Evolutionary conservation across 225 moss, liverwort and hornwort genomes (phyloP).

Genomic region (Ulota crispa): DNA sequence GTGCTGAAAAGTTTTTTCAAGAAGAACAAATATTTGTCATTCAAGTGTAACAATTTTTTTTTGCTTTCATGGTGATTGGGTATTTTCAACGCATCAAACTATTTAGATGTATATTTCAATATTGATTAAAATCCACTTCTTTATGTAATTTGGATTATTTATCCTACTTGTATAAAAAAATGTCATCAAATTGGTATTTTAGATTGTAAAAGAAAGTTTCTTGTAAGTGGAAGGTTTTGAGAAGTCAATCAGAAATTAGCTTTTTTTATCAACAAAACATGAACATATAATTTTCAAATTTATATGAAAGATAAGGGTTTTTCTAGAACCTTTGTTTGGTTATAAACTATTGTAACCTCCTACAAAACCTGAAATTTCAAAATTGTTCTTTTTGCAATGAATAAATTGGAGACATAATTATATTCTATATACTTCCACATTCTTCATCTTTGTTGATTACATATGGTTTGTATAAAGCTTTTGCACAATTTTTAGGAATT

Average conservation of each 20-base stretch:
- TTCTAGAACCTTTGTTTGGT: background rate
- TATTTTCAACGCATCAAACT: background rate
- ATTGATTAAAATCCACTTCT: background rate
- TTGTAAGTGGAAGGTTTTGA: accelerated
- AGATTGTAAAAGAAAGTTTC: background rate
- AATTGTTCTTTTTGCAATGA: background rate
- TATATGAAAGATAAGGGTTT: accelerated
- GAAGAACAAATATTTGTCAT: too few relatives aligned
- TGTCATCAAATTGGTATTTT: background rate
- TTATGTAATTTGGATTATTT: background rate
- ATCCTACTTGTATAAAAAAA: too few relatives aligned
- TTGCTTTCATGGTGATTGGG: accelerated
- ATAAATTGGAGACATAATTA: accelerated
- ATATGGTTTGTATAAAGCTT: too few relatives aligned
- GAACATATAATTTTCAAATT: background rate
- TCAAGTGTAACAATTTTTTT: background rate
- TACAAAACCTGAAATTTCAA: background rate
- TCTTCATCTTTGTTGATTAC: background rate
- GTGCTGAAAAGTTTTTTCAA: accelerated
- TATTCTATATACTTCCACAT: accelerated
- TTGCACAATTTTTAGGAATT: accelerated
- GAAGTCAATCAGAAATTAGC: background rate
- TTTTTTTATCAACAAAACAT: accelerated
- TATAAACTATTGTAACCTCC: background rate
- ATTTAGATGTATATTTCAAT: background rate